Evolutionary conservation across 2,329 filamentous ascomycete species (phyloP), one percentile per base, ranked within the genome.

Genomic region (Bipolaris oryzae): DNA sequence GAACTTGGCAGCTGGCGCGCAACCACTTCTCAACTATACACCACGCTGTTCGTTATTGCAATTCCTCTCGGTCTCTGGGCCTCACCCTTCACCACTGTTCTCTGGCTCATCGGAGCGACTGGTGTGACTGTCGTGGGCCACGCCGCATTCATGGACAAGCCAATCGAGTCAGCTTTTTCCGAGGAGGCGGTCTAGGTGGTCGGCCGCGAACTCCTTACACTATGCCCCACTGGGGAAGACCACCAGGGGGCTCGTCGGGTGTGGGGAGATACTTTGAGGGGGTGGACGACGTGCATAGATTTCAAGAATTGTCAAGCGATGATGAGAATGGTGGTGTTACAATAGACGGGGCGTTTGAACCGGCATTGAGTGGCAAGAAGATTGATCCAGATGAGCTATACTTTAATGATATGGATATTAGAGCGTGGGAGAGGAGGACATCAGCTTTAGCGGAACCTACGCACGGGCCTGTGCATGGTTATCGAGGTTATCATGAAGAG

Each of bases 171-270:
- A 93, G 93, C 93, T 97, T 99, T 99, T 97, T 97, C 94, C 85
- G 95, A 96, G 93, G 95, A 99, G 94, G 94, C 95, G 93, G 95
- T 99, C 90, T 99, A 98, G 88, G 86, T 96, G 93, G 93, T 98
- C 95, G 94, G 92, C 94, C 94, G 95, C 95, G 90, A 95, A 89
- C 93, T 96, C 94, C 93, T 82, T 81, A 84, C 80, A 81, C 82
- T 84, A 88, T 89, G 92, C 92, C 93, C 91, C 89, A 84, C 87
- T 93, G 91, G 94, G 94, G 93, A 97, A 97, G 94, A 97, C 92
- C 92, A 95, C 90, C 91, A 85, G 90, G 91, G 90, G 90, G 88
- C 80, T 79, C 75, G 73, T 62, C 64, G 54, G 64, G 69, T 80
- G 80, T 74, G 70, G 77, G 74, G 78, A 79, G 72, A 74, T 81